These are phyloP conservation scores for Exophiala lecanii-corni DNA, from an alignment of 2,329 filamentous ascomycete species.

Conservation along the genomic window DNA sequence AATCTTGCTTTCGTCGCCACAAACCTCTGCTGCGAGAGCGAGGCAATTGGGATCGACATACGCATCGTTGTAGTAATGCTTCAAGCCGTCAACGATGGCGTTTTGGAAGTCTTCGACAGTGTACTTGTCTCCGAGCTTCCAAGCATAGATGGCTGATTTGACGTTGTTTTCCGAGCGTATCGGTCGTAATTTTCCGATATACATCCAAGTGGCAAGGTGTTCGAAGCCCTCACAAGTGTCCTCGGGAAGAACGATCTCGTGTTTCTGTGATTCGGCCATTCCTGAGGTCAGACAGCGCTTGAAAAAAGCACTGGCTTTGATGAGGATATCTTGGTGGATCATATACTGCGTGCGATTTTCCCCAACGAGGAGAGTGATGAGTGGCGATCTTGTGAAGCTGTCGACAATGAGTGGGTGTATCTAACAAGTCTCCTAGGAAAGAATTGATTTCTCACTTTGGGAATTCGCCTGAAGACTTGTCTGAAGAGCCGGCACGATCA, in stretches of 20 bases:
- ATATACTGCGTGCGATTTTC: not conserved
- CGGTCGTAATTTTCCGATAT: not conserved
- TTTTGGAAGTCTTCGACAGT: conserved; percentile 10
- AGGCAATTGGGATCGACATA: too few species aligned
- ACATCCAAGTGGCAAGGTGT: conserved; percentile 9
- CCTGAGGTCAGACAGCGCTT: conserved; percentile 1
- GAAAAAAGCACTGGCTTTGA: conserved; percentile 6
- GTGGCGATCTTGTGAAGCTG: not conserved
- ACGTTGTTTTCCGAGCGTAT: not conserved
- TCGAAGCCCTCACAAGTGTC: conserved; percentile 5
- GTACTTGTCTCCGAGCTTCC: conserved; percentile 14
- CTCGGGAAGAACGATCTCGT: conserved; percentile 7
- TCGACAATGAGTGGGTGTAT: not conserved
- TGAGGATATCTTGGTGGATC: not conserved
- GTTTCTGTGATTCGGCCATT: conserved; percentile 5
- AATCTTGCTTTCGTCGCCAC: too few species aligned
- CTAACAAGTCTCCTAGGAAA: not conserved
- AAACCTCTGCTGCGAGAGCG: too few species aligned
- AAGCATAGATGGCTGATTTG: conserved; percentile 2
- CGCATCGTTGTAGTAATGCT: not conserved
- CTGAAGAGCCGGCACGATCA: not conserved
- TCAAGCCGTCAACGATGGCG: conserved; percentile 5
- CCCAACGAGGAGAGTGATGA: not conserved
- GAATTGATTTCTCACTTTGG: not conserved
- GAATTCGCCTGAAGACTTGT: too few species aligned